Conservation (phyloP, 257 asterid genomes). For the Ocimum tenuiflorum region DNA sequence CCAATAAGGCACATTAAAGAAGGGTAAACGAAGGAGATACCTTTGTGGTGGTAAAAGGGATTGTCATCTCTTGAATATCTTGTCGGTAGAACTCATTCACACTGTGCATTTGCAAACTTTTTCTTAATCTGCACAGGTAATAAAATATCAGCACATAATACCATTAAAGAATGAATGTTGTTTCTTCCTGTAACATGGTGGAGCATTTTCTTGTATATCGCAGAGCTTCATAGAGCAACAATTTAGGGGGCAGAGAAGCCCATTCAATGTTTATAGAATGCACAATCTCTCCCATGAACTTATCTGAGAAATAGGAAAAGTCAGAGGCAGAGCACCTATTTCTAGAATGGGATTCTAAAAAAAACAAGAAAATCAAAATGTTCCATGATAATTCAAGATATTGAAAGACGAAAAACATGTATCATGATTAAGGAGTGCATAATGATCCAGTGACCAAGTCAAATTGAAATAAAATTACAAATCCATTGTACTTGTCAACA, state of each 20-base stretch:
- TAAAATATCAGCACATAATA: neutral
- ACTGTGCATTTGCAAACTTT: neutral
- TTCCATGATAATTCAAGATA: neutral
- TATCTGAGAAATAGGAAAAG: too few species aligned
- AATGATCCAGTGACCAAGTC: too few species aligned
- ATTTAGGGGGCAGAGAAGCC: neutral
- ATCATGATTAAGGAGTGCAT: neutral
- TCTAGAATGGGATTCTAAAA: neutral
- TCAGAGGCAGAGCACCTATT: neutral
- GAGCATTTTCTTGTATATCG: neutral
- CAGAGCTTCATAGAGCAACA: neutral
- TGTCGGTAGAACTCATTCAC: neutral
- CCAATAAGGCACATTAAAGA: slow-evolving; percentile 9
- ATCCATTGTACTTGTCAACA: too few species aligned
- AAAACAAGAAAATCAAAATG: neutral
- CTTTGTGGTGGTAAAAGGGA: neutral
- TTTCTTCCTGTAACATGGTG: neutral
- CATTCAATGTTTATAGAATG: too few species aligned
- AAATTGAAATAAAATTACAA: neutral
- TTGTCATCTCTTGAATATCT: neutral
- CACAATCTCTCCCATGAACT: too few species aligned
- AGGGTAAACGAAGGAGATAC: slow-evolving; percentile 13
- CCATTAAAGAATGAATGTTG: too few species aligned
- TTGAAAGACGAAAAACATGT: neutral
- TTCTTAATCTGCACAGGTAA: neutral